Percentiles rank a stretch among this genome's conserved stretches.
These are phyloP conservation scores for Eimeria zaria DNA, from an alignment of 169 alveolate species.

Conservation along the genomic window DNA sequence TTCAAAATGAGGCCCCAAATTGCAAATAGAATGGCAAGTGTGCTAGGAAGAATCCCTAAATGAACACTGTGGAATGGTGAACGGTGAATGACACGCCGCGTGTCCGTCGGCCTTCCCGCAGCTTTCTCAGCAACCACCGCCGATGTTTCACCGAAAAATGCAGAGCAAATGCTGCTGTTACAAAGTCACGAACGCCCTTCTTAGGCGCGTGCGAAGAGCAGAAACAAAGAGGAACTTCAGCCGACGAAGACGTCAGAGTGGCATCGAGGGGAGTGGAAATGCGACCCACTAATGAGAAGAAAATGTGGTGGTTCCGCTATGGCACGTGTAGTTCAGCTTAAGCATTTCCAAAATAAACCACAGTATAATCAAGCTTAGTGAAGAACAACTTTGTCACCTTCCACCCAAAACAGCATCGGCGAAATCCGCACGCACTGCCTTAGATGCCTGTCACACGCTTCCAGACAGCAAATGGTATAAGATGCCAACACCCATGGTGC, in stretches of 20 bases:
- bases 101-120: not conserved
- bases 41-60: not conserved
- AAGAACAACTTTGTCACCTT: not conserved
- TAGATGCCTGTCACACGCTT: not conserved
- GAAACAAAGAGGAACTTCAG: not conserved
- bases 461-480: not conserved
- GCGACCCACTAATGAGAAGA: not conserved
- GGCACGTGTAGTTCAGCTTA: not conserved
- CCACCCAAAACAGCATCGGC: not conserved
- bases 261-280: conserved; percentile 6
- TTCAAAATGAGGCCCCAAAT: not conserved
- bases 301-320: not conserved
- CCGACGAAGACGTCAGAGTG: not conserved
- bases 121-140: not conserved
- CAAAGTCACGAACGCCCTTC: not conserved
- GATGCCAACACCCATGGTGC: not conserved
- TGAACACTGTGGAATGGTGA: not conserved
- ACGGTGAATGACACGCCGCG: not conserved
- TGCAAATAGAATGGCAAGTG: not conserved
- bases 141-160: not conserved
- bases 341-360: not conserved
- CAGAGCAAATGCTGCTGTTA: not conserved
- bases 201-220: not conserved
- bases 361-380: not conserved
- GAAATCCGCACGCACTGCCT: not conserved